Percentiles rank a stretch among this genome's conserved stretches.
These are phyloP conservation scores for Penicillium waksmanii DNA, from an alignment of 495 filamentous ascomycete species.

Conservation along the genomic window DNA sequence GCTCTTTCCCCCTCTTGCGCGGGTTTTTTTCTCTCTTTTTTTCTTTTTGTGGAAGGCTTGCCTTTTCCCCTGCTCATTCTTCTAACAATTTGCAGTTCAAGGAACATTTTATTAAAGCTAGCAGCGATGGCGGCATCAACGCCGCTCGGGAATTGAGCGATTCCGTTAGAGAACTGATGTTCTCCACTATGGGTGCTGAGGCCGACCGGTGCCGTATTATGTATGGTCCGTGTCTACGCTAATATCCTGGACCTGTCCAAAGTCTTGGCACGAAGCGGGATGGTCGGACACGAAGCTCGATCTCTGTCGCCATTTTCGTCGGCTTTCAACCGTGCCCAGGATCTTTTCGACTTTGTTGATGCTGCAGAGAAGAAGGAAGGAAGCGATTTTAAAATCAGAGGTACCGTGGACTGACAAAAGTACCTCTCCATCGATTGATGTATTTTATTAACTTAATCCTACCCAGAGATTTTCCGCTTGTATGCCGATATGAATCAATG, in stretches of 20 bases:
- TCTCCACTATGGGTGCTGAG: constrained; percentile 48
- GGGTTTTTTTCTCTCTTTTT: not conserved
- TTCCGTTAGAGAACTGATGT: constrained; percentile 49
- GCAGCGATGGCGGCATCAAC: constrained; percentile 57
- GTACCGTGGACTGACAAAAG: constrained; percentile 28
- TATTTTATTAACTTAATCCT: constrained; percentile 5
- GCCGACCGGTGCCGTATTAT: constrained; percentile 58
- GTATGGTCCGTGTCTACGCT: constrained; percentile 64
- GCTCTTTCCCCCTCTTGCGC: no score
- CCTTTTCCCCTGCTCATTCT: not conserved
- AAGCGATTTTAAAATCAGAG: constrained; percentile 62
- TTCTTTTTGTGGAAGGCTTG: not conserved
- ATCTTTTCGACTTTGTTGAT: constrained; percentile 64
- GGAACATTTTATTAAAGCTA: constrained; percentile 54
- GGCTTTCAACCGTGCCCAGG: constrained; percentile 61
- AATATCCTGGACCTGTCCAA: constrained; percentile 60
- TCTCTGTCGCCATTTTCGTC: constrained; percentile 57
- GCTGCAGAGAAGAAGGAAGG: constrained; percentile 64
- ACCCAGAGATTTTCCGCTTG: constrained; percentile 57
- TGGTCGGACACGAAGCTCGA: constrained; percentile 54
- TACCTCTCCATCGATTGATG: not conserved
- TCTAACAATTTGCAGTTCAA: constrained; percentile 46
- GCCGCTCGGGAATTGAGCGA: constrained; percentile 59
- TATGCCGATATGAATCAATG: constrained; percentile 64
- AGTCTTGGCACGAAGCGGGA: constrained; percentile 47